These are phyloP conservation scores for Phalaenopsis hybrid DNA, from an alignment of 116 monocot genomes.

Conservation along the genomic window DNA sequence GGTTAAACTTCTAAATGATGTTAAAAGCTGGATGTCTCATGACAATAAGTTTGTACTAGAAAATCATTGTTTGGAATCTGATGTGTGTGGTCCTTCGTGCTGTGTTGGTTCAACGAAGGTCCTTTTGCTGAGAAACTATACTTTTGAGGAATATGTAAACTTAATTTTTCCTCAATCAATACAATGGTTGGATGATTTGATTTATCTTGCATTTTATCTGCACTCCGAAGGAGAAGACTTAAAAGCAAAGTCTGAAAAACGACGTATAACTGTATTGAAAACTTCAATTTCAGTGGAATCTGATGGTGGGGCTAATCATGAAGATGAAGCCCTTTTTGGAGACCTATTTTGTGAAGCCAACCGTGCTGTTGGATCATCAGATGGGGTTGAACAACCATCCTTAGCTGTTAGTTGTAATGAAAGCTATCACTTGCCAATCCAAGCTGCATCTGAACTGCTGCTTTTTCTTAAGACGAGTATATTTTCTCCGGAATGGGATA, in stretches of 20 bases:
- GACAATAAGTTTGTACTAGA: constrained; percentile 15
- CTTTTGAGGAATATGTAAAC: constrained; percentile 55
- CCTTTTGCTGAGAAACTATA: constrained; percentile 45
- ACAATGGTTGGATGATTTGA: constrained; percentile 72
- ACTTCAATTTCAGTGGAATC: constrained; percentile 39
- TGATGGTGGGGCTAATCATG: constrained; percentile 57
- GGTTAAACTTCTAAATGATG: constrained; percentile 57
- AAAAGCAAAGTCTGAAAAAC: constrained; percentile 35
- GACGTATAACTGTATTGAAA: constrained; percentile 33
- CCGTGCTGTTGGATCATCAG: constrained; percentile 37
- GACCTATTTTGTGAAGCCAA: constrained; percentile 88
- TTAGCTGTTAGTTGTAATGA: constrained; percentile 12
- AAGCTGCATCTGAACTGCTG: constrained; percentile 58
- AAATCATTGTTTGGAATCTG: constrained; percentile 15
- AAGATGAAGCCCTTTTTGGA: constrained; percentile 98
- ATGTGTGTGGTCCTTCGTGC: constrained; percentile 24
- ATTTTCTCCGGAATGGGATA: constrained; percentile 62
- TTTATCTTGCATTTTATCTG: constrained; percentile 65
- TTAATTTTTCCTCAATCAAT: constrained; percentile 57
- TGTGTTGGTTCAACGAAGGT: constrained; percentile 46
- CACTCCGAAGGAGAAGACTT: constrained; percentile 65
- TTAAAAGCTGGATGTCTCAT: constrained; percentile 34
- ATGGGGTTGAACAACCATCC: constrained; percentile 50
- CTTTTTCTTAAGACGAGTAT: constrained; percentile 58
- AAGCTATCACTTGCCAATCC: constrained; percentile 34